These are phyloP conservation scores for Chlorella sp. DNA, from an alignment of 139 green algal species.

Conservation along the genomic window DNA sequence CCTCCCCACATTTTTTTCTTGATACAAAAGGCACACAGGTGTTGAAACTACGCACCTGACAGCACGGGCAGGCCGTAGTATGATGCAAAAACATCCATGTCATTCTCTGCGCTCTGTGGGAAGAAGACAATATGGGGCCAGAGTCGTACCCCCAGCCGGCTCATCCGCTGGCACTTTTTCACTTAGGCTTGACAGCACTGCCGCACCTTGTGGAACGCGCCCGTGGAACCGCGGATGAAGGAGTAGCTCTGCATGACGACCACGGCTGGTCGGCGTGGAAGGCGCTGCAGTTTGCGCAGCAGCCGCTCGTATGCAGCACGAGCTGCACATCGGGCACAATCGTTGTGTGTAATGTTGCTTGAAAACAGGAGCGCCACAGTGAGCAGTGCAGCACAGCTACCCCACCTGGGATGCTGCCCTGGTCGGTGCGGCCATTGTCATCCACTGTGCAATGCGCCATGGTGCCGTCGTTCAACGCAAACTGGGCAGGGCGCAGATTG, in stretches of 20 bases:
- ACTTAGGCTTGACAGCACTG: background rate
- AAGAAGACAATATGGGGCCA: background rate
- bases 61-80: slow-evolving; percentile 33
- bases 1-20: too few species aligned
- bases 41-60: too few species aligned
- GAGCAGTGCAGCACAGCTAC: too few species aligned
- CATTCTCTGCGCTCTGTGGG: slow-evolving; percentile 27
- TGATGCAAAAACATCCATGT: slow-evolving; percentile 18
- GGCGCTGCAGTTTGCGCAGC: slow-evolving; percentile 25
- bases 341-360: too few species aligned
- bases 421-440: too few species aligned
- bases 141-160: too few species aligned
- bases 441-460: slow-evolving; percentile 1
- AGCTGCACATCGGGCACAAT: too few species aligned
- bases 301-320: slow-evolving; percentile 23
- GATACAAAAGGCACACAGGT: too few species aligned
- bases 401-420: slow-evolving; percentile 12
- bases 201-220: slow-evolving; percentile 18
- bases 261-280: background rate
- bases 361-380: too few species aligned
- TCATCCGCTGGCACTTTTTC: too few species aligned
- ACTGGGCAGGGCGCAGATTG: too few species aligned
- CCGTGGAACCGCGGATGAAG: slow-evolving; percentile 16
- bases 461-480: slow-evolving; percentile 26
- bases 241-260: slow-evolving; percentile 13